Base-by-base conservation (phyloP, 2,329 filamentous ascomycete species). In the Aureobasidium lini region DNA sequence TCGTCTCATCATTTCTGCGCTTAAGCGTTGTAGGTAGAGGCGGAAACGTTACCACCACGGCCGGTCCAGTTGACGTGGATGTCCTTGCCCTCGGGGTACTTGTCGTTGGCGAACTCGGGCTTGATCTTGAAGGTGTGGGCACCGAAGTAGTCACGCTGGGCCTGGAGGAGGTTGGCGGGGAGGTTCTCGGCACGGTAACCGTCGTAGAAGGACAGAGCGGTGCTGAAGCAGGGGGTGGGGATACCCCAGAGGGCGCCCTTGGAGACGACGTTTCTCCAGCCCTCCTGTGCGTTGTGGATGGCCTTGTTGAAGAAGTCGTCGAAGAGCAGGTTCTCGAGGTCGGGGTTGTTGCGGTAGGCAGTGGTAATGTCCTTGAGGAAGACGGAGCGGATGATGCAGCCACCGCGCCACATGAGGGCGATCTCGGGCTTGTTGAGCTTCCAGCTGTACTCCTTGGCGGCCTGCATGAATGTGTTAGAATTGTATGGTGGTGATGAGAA, bases 31-130 rank as follows among this genome's bases (percentile, higher is more conserved):
- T 99, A 99, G 68, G 92, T 97, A 56, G 92, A 96, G 70, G 94
- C 94, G 69, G 91, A 96, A 66, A 99, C 89, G 74, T 97, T 94
- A 73, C 94, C 94, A 74, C 94, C 94, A 75, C 94, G 89, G 71
- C 94, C 94, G 69, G 94, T 99, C 94, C 94, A 99, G 89, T 99
- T 99, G 77, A 97, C 91, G 84, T 99, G 94, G 74, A 93, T 94
- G 76, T 97, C 85, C 80, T 91, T 80, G 76, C 87, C 90, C 69
- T 82, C 84, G 66, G 86, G 87, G 81, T 95, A 95, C 79, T 90
- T 72, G 56, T 71, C 68, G 68, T 63, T 80, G 65, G 77, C 77
- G 66, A 66, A 74, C 68, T 80, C 76, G 46, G 77, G 77, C 77
- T 80, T 80, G 74, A 80, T 75, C 66, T 74, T 72, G 77, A 79